These are phyloP conservation scores for Capsella bursapastoris DNA, from an alignment of 345 rosid genomes.

Conservation along the genomic window DNA sequence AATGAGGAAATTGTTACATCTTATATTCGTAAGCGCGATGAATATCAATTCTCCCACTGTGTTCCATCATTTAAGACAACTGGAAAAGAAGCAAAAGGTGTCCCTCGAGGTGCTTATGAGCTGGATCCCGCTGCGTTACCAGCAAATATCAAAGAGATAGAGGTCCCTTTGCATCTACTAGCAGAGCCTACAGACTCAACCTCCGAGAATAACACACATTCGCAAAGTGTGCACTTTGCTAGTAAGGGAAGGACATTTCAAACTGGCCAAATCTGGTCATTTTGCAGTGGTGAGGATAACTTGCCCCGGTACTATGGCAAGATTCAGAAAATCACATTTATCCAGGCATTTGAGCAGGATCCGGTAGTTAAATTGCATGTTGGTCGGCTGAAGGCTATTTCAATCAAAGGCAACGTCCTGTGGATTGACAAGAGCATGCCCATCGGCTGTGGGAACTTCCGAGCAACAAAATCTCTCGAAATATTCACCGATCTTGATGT, in stretches of 20 bases:
- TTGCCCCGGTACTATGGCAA: constrained; percentile 83
- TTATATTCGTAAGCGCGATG: constrained; percentile 31
- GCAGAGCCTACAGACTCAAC: constrained; percentile 14
- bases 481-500: constrained; percentile 43
- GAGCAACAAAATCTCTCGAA: constrained; percentile 42
- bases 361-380: constrained; percentile 54
- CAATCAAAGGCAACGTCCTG: constrained; percentile 47
- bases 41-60: constrained; percentile 67
- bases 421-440: constrained; percentile 62
- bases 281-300: constrained; percentile 56
- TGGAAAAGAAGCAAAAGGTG: constrained; percentile 61
- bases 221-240: constrained; percentile 6
- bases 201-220: neutral
- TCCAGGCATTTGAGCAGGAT: constrained; percentile 30
- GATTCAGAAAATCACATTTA: constrained; percentile 51
- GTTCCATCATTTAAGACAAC: constrained; percentile 62
- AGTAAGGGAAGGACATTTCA: constrained; percentile 51
- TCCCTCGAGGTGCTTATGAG: constrained; percentile 67
- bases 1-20: neutral
- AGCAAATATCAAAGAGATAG: constrained; percentile 47
- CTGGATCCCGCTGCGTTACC: constrained; percentile 75
- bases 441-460: constrained; percentile 68
- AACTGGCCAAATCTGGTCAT: constrained; percentile 73
- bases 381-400: constrained; percentile 67
- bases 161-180: constrained; percentile 18